Evolutionary conservation across 2,329 filamentous ascomycete species (phyloP), one percentile per base, ranked within the genome.

Genomic region (Monilinia laxa): DNA sequence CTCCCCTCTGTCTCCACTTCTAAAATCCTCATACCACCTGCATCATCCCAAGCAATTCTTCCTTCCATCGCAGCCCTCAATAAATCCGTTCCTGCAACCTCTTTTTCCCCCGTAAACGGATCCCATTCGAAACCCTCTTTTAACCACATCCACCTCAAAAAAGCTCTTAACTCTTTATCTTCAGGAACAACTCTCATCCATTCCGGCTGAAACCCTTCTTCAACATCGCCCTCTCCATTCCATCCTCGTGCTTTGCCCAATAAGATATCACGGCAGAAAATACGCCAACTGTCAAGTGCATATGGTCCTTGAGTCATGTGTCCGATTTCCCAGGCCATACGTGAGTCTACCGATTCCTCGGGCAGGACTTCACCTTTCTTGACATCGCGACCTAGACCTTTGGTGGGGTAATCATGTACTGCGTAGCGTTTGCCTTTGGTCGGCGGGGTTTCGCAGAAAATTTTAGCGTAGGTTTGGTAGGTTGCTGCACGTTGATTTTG

Each of bases 151-250:
- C 93, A 97, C 51, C 89, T 84, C 74, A 97, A 78, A 78, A 88
- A 97, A 0, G 92, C 92, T 54, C 91, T 84, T n/a, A 97, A 80
- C 77, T 97, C 93, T 78, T 97, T 97, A 77, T 97, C 93, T 54
- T 83, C 80, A 0, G 93, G 92, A 59, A 90, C 76, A 0, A 97
- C 92, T 3, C 91, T 85, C 84, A 93, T 95, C 93, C 93, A 97
- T 77, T 97, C 93, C 0, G 92, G 91, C 72, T 92, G 88, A 75
- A 93, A 92, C 2, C 64, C 64, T 70, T 71, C 84, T 75, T 78
- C 80, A 1, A 89, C 90, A 72, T 86, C 87, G 68, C 71, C 84
- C 75, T 78, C 80, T 1, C 90, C 90, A 73, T 87, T 88, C 85
- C 89, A 92, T 70, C 88, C 85, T 12, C 79, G 76, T 1, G 89